Conservation (phyloP, 176 grass and related monocot genomes). For the Dactylis glomerata region DNA sequence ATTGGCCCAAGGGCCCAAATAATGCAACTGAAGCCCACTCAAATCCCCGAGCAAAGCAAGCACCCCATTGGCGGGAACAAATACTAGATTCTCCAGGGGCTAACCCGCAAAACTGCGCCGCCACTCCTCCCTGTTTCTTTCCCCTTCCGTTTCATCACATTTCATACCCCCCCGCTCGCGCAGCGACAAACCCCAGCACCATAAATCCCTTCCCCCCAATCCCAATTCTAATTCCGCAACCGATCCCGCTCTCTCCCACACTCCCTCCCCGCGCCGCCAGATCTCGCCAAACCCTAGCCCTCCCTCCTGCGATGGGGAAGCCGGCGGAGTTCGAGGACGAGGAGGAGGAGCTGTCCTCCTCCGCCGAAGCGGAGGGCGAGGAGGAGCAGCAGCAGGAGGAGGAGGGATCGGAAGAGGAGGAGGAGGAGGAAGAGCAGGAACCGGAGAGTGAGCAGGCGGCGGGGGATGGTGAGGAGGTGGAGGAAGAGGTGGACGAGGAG, state of each 20-base stretch:
- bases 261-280: background rate
- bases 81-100: background rate
- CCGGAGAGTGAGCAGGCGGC: conserved; percentile 18
- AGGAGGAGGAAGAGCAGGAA: background rate
- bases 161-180: conserved; percentile 4
- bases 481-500: conserved; percentile 57
- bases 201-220: conserved; percentile 5
- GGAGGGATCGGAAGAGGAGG: conserved; percentile 1
- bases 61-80: background rate
- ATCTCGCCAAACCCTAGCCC: conserved; percentile 1
- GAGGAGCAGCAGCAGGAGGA: conserved; percentile 25
- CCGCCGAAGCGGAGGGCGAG: conserved; percentile 16
- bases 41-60: background rate
- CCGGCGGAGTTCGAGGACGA: conserved; percentile 32
- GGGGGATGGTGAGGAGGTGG: background rate
- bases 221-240: background rate
- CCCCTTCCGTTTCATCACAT: background rate
- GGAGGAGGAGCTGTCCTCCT: conserved; percentile 20
- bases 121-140: background rate
- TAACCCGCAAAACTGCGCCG: background rate
- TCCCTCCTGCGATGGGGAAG: conserved; percentile 28
- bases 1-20: background rate
- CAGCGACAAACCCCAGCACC: background rate
- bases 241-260: background rate
- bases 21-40: background rate